A percentile compares a stretch with the other conserved stretches of the same genome.
Conservation (phyloP, 805 yeast species). For the Lachancea mirantina region DNA sequence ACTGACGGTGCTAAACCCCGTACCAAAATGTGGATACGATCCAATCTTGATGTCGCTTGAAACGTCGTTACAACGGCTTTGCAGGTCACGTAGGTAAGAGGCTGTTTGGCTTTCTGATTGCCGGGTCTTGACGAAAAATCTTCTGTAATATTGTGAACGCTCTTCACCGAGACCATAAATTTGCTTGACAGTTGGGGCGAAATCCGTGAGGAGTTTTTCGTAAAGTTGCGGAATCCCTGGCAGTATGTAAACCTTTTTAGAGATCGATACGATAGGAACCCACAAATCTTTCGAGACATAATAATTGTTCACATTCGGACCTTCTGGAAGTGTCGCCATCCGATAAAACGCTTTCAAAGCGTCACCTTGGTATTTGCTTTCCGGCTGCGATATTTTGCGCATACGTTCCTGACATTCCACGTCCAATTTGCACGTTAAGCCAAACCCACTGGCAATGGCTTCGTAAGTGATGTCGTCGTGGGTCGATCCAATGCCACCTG, state of each 20-base stretch:
- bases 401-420: conserved; percentile 52
- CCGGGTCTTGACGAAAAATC: conserved; percentile 57
- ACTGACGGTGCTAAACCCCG: conserved; percentile 62
- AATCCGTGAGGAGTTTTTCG: conserved; percentile 42
- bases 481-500: conserved; percentile 72
- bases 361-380: conserved; percentile 30
- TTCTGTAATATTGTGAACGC: conserved; percentile 24
- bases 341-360: conserved; percentile 57
- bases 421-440: conserved; percentile 45
- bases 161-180: conserved; percentile 34
- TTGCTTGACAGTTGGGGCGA: conserved; percentile 33
- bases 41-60: conserved; percentile 57
- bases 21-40: conserved; percentile 72
- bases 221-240: conserved; percentile 85
- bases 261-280: conserved; percentile 79
- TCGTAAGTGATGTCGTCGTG: conserved; percentile 86
- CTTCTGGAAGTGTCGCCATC: conserved; percentile 73
- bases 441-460: conserved; percentile 60
- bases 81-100: conserved; percentile 48
- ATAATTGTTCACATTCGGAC: conserved; percentile 38
- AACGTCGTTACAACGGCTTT: conserved; percentile 32
- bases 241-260: conserved; percentile 56
- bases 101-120: conserved; percentile 64
- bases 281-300: conserved; percentile 52
- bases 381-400: conserved; percentile 40